These are phyloP conservation scores for Claviceps quebecensis DNA, from an alignment of 2,329 filamentous ascomycete genomes.

Conservation along the genomic window DNA sequence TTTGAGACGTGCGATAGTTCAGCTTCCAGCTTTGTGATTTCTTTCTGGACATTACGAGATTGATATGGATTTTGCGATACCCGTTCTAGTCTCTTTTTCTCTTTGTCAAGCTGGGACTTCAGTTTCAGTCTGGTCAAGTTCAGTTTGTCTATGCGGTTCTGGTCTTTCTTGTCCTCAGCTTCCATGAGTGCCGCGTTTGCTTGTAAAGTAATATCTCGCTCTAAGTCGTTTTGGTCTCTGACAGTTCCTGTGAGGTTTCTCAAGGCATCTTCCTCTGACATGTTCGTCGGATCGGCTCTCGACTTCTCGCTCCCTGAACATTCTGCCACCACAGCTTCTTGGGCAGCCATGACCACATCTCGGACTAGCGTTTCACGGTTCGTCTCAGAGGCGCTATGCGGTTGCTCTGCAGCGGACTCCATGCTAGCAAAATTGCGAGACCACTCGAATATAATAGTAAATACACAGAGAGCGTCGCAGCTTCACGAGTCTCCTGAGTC, in stretches of 20 bases:
- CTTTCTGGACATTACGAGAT: constrained; percentile 44
- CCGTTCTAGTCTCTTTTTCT: constrained; percentile 31
- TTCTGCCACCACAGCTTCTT: constrained; percentile 8
- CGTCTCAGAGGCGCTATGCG: constrained; percentile 10
- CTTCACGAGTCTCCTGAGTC: not conserved
- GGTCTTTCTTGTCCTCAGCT: constrained; percentile 48
- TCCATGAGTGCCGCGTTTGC: constrained; percentile 46
- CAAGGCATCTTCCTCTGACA: constrained; percentile 47
- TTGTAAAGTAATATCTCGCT: constrained; percentile 64
- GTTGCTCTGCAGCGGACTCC: constrained; percentile 12
- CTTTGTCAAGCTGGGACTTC: constrained; percentile 47
- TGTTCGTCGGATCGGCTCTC: constrained; percentile 13
- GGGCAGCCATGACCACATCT: constrained; percentile 19
- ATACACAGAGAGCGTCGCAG: not conserved
- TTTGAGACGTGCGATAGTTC: constrained; percentile 51
- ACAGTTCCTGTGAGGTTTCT: constrained; percentile 53
- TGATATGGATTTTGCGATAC: constrained; percentile 32
- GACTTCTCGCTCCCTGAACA: constrained; percentile 3
- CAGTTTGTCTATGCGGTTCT: constrained; percentile 47
- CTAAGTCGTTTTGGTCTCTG: constrained; percentile 77
- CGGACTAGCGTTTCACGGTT: constrained; percentile 14
- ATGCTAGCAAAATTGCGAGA: constrained; percentile 9
- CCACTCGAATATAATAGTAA: not conserved
- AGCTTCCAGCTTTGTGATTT: constrained; percentile 51
- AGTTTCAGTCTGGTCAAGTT: constrained; percentile 43